Evolutionary conservation across 805 yeast genomes (phyloP), one percentile per base, ranked within the genome.

Genomic region (Clavispora carvajalis): DNA sequence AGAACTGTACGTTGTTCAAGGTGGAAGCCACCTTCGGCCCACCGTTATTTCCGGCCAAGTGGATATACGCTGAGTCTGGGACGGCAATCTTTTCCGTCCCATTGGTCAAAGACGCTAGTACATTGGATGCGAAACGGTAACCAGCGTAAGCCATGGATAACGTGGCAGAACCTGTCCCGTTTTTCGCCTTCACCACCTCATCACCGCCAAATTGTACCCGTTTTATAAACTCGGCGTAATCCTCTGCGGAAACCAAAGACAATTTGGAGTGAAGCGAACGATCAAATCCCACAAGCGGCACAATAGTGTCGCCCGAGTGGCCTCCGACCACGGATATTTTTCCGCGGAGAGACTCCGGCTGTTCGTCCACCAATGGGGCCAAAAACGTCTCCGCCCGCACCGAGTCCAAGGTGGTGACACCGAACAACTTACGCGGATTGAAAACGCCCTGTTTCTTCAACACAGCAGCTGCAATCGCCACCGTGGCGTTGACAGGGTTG

Each of bases 21-120:
- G 57, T 46, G 35, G 59, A 58, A 9, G 71, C 61, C 33, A 75
- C 62, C 37, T 58, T 55, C 24, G 62, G 54, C 24, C 83, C 86
- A 34, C 73, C 68, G 29, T 63, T 63, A 18, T 77, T 54, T 15
- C 77, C 80, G 11, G 78, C 76, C 47, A 83, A 71, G 54, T 77
- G 77, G 23, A 76, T 58, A 53, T 68, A 76, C 3, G 79, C 66
- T 8, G 76, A 68, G 46, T 76, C 80, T 5, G 75, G 70, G 13
- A 67, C 41, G 3, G 38, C 23, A 6, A n/a, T 15, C 15, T 23
- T 28, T 8, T 15, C 33, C 6, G 23, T 26, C 11, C 11, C 5
- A 23, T 7, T 13, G 18, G 41, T 24, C 34, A 38, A 39, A 7
- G 54, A 51, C 25, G 41, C 37, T 42, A 51, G 40, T 9, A 51